Conservation (phyloP, 805 yeast genomes). For the Ogataea paraovalis region DNA sequence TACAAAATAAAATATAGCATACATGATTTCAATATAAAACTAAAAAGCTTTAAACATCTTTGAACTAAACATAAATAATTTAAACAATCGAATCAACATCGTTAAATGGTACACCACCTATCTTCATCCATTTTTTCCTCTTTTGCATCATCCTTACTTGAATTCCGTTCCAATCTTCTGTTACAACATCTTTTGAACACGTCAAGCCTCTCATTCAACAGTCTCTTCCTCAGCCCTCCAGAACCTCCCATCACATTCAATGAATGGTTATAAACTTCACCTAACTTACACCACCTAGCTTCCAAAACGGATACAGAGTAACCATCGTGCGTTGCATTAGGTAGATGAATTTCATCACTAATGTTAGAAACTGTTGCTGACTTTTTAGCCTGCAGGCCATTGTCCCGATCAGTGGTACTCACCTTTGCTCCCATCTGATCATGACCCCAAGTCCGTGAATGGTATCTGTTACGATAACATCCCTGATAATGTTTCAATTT, state of each 20-base stretch:
- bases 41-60: no score
- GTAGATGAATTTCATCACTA: not conserved
- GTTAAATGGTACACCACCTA: not conserved
- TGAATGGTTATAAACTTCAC: constrained; percentile 19
- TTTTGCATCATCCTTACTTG: not conserved
- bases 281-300: constrained; percentile 43
- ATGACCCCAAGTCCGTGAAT: constrained; percentile 67
- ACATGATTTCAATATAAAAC: not conserved
- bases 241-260: constrained; percentile 10
- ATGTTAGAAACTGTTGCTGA: not conserved
- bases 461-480: constrained; percentile 60
- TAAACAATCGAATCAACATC: not conserved
- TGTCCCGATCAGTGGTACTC: no score
- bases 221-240: constrained; percentile 20
- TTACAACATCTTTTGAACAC: constrained; percentile 6
- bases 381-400: no score
- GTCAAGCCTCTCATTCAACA: constrained; percentile 22
- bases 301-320: constrained; percentile 60
- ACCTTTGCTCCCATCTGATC: no score
- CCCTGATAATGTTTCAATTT: constrained; percentile 62
- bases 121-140: not conserved
- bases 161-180: constrained; percentile 3
- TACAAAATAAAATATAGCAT: not conserved
- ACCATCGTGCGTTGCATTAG: constrained; percentile 62
- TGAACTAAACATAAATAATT: not conserved